Base-by-base conservation (phyloP, 345 rosid species). In the Trapa incisa region DNA sequence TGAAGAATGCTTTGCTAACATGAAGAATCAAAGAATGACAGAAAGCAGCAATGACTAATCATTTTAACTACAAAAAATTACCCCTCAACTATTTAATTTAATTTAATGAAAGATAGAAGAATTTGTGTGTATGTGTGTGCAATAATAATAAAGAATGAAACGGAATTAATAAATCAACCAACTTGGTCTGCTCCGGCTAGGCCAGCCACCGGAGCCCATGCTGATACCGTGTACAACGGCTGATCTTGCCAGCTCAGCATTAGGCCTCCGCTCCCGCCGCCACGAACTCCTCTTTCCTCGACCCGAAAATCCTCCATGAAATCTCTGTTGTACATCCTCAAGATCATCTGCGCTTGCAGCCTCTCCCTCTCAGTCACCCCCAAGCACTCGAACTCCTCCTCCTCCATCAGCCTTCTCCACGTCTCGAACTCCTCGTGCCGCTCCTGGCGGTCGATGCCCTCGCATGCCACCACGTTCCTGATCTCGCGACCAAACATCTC, bases 391-490 rank as follows among this genome's bases (percentile, higher is more conserved):
- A 90, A 81, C 67, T 87, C 93, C 72, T 87, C 87, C 71, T 87
- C 87, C 86, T 90, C 98, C 88, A 93, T 77, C 83, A 79, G 57
- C 74, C 65, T 81, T 83, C 68, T 86, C 97, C 97, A 93, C 32
- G 80, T 81, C 3, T 76, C 75, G 61, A 87, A 88, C 10, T 78
- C 60, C 72, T 84, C 80, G 14, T 93, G 99, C 78, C 99, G 88
- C 74, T 90, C 99, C 5, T 72, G 62, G 60, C 99, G 74, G 71
- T 88, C 89, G 16, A 86, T 88, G 52, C 99, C 97, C 85, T 93
- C 99, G 45, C 97, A 88, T 37, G 99, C 91, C 17, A 93, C 80
- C 3, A 93, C 77, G 77, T 83, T 87, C 73, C 92, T 83, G n/a
- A 93, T 86, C 75, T 93, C 97, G 71, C 83, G 74, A 33, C 83